A percentile compares a stretch with the other conserved stretches of the same genome.
Conservation (phyloP, 225 moss, liverwort and hornwort species). For the Pseudisothecium myosuroides region DNA sequence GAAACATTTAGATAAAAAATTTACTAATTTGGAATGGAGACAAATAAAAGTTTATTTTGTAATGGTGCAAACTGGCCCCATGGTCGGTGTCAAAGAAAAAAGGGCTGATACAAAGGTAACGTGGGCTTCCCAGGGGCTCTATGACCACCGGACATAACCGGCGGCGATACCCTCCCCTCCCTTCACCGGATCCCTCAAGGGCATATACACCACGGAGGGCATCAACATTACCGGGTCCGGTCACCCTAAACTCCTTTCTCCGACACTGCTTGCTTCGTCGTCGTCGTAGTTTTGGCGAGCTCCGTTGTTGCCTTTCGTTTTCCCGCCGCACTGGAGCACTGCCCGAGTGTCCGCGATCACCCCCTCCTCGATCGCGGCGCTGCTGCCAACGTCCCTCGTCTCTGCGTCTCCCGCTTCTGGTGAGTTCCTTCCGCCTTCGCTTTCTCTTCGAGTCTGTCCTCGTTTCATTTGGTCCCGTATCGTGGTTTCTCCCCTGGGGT, state of each 20-base stretch:
- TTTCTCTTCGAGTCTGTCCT: neutral
- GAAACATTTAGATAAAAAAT: fast-evolving
- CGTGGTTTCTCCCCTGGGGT: neutral
- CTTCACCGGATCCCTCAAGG: too few relatives aligned
- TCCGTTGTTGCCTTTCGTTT: neutral
- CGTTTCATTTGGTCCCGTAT: neutral
- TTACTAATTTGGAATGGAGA: neutral
- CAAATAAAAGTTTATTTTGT: neutral
- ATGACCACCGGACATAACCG: neutral
- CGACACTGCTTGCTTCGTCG: neutral
- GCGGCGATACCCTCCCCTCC: neutral
- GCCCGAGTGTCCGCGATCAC: conserved; percentile 3
- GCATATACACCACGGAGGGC: neutral
- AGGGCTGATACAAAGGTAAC: too few relatives aligned
- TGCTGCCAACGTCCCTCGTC: neutral
- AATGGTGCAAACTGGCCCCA: too few relatives aligned
- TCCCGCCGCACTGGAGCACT: conserved; percentile 16
- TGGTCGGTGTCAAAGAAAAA: neutral
- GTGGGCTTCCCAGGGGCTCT: neutral
- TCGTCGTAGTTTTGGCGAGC: neutral
- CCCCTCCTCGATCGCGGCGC: conserved; percentile 13
- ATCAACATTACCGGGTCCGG: neutral
- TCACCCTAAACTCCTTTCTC: neutral
- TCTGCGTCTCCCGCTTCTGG: neutral
- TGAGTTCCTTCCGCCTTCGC: neutral